A percentile compares a stretch with the other conserved stretches of the same genome.
Conservation (phyloP, 2,329 filamentous ascomycete species). For the Penicillium sp. region DNA sequence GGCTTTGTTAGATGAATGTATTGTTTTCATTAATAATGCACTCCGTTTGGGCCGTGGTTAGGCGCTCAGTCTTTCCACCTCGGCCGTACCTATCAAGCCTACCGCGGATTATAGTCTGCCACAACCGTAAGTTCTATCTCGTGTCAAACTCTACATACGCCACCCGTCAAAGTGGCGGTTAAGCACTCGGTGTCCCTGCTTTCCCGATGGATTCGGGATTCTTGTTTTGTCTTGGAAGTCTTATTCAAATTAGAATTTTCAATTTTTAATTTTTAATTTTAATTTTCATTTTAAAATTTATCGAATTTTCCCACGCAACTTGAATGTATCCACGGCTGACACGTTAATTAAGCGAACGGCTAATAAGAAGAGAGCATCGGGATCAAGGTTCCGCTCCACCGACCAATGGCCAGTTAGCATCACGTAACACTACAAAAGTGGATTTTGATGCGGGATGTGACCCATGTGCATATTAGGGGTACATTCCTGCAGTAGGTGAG, state of each 20-base stretch:
- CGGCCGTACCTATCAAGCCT: not conserved
- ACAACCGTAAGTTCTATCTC: not conserved
- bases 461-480: not conserved
- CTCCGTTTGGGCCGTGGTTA: not conserved
- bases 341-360: constrained; percentile 2
- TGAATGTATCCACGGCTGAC: not conserved
- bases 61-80: not conserved
- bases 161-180: not conserved
- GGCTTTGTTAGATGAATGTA: not conserved
- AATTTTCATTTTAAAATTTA: not conserved
- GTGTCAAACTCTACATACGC: not conserved
- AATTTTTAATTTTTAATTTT: not conserved
- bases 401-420: not conserved
- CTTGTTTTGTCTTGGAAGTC: not conserved
- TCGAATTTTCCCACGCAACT: not conserved
- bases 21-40: not conserved
- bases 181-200: not conserved
- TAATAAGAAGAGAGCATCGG: not conserved
- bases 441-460: not conserved
- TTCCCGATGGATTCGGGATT: not conserved
- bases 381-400: constrained; percentile 1
- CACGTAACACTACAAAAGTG: not conserved
- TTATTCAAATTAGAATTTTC: not conserved
- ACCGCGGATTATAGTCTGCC: not conserved
- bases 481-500: not conserved